phyloP scores from a whole-genome alignment of 2,329 filamentous ascomycete genomes.

The Colletotrichum acutatum region DNA sequence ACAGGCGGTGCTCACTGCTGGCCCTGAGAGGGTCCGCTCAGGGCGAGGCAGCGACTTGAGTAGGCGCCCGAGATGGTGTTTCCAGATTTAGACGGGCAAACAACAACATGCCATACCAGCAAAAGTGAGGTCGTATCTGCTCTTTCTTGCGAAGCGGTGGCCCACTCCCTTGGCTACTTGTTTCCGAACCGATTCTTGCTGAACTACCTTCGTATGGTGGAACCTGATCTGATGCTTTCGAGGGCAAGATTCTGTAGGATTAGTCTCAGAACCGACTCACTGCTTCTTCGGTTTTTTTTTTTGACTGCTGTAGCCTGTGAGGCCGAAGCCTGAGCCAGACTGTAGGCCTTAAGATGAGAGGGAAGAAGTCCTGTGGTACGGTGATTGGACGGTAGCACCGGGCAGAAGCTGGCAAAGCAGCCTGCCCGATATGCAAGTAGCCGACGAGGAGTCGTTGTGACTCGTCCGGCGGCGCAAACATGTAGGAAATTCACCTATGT shows the following conservation, averaged over 20 bases:
- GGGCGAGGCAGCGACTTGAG: not conserved
- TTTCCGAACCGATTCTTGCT: not conserved
- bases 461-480: constrained; percentile 10
- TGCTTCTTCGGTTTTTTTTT: not conserved
- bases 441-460: not conserved
- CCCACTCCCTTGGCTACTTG: not conserved
- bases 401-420: not conserved
- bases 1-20: not conserved
- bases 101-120: not conserved
- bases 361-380: not conserved
- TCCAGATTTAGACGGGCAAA: not conserved
- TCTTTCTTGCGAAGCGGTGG: not conserved
- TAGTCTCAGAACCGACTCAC: not conserved
- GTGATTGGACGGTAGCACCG: not conserved
- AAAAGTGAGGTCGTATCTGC: not conserved
- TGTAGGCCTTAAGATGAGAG: not conserved
- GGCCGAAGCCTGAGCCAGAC: not conserved
- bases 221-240: not conserved
- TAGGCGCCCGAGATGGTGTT: not conserved
- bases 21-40: not conserved
- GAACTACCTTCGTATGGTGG: no score
- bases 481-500: constrained; percentile 12
- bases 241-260: not conserved
- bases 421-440: not conserved
- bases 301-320: not conserved